phyloP scores from a whole-genome alignment of 1,284 basidiomycete species.

The Pisolithus thermaeus region DNA sequence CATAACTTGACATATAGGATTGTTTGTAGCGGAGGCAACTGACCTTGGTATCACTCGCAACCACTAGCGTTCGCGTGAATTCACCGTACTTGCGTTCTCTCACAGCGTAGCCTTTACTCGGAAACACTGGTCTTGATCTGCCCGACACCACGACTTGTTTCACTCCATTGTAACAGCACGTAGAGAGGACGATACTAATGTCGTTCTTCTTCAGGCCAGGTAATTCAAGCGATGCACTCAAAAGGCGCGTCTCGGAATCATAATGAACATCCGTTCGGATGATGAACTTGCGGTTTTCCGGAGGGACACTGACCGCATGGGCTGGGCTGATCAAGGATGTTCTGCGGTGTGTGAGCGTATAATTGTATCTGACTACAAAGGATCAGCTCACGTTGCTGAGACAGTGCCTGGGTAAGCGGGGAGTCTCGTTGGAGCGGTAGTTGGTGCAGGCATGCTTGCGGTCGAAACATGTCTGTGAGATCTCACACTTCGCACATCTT shows the following conservation, averaged over 20 bases:
- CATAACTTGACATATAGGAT: slow-evolving; percentile 5
- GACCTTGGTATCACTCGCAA: slow-evolving; percentile 56
- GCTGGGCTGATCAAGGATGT: slow-evolving; percentile 10
- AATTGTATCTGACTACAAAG: not conserved
- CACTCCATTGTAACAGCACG: slow-evolving; percentile 49
- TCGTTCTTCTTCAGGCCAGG: slow-evolving; percentile 55
- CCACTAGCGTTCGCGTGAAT: slow-evolving; percentile 47
- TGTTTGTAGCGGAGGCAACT: slow-evolving; percentile 14
- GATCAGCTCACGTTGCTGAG: slow-evolving; percentile 7
- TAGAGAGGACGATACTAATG: slow-evolving; percentile 47
- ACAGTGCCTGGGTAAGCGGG: slow-evolving; percentile 3
- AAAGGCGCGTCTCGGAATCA: slow-evolving; percentile 36
- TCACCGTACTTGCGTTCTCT: slow-evolving; percentile 52
- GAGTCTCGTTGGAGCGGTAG: slow-evolving; percentile 5
- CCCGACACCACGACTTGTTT: slow-evolving; percentile 52
- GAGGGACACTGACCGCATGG: not conserved
- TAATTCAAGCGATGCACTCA: slow-evolving; percentile 57
- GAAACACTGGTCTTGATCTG: slow-evolving; percentile 30
- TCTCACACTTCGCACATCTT: slow-evolving; percentile 26
- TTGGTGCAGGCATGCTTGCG: slow-evolving; percentile 8
- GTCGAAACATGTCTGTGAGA: slow-evolving; percentile 11
- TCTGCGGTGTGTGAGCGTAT: slow-evolving; percentile 7
- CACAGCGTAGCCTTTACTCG: slow-evolving; percentile 27
- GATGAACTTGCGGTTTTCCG: slow-evolving; percentile 8
- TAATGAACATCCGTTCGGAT: slow-evolving; percentile 55